These are phyloP conservation scores for Blastobotrys malaysiensis DNA, from an alignment of 1,139 yeast species.

Conservation along the genomic window DNA sequence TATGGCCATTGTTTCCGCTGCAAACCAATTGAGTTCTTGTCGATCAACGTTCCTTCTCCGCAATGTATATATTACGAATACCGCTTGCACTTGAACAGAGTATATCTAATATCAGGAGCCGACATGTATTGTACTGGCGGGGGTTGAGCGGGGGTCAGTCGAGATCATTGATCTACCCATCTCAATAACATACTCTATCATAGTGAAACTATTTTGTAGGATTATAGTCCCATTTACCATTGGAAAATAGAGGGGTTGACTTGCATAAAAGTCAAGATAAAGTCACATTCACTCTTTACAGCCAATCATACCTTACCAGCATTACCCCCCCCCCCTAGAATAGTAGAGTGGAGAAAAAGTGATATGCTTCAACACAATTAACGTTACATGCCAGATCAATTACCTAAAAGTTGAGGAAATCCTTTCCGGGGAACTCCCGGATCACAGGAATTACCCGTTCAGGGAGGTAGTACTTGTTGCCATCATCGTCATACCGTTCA, in stretches of 20 bases:
- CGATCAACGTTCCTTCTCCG: not conserved
- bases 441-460: constrained; percentile 22
- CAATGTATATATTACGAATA: not conserved
- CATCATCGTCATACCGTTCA: constrained; percentile 84
- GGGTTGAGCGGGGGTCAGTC: not conserved
- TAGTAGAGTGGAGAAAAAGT: not conserved
- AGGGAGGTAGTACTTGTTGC: constrained; percentile 53
- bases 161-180: too few species aligned
- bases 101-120: too few species aligned
- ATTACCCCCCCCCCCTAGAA: too few species aligned
- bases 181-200: not conserved
- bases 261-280: too few species aligned
- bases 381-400: not conserved
- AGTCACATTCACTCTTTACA: too few species aligned
- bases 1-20: not conserved
- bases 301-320: too few species aligned
- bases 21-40: not conserved
- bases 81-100: not conserved
- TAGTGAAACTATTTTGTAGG: too few species aligned
- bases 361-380: not conserved
- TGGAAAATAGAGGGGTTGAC: too few species aligned
- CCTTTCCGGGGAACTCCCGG: constrained; percentile 18
- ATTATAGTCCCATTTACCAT: too few species aligned
- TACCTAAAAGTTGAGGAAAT: constrained; percentile 14
- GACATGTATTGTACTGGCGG: too few species aligned